These are phyloP conservation scores for Agrostemma githago DNA, from an alignment of 148 eudicot species.

Conservation along the genomic window DNA sequence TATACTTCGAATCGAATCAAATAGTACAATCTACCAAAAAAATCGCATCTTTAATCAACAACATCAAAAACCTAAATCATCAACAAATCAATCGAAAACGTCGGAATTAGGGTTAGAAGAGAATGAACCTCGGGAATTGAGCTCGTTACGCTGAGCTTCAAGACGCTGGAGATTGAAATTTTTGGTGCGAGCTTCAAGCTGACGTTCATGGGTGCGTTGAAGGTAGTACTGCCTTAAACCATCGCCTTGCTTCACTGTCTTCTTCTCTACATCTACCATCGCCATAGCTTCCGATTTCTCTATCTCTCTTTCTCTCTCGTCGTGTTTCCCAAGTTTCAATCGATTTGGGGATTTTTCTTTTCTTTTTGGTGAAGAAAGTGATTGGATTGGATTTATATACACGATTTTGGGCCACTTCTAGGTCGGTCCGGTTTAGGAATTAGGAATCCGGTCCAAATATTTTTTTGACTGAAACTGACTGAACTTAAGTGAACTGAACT, in stretches of 20 bases:
- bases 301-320: not conserved
- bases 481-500: too few species aligned
- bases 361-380: too few species aligned
- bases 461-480: too few species aligned
- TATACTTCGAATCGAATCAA: not conserved
- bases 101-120: constrained; percentile 4
- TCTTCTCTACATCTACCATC: constrained; percentile 28
- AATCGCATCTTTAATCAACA: not conserved
- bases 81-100: not conserved
- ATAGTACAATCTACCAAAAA: not conserved
- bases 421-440: too few species aligned
- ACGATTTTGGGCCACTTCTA: too few species aligned
- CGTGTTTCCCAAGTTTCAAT: too few species aligned
- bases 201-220: constrained; percentile 61
- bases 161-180: constrained; percentile 59
- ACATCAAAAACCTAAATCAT: not conserved
- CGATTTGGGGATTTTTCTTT: too few species aligned
- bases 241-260: constrained; percentile 39
- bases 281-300: constrained; percentile 20
- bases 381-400: too few species aligned
- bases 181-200: constrained; percentile 45
- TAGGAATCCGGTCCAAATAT: too few species aligned
- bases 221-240: constrained; percentile 52
- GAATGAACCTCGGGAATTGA: constrained; percentile 54
- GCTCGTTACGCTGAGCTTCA: constrained; percentile 75